Evolutionary conservation across 257 asterid species (phyloP).

Genomic region (Haberlea rhodopensis): DNA sequence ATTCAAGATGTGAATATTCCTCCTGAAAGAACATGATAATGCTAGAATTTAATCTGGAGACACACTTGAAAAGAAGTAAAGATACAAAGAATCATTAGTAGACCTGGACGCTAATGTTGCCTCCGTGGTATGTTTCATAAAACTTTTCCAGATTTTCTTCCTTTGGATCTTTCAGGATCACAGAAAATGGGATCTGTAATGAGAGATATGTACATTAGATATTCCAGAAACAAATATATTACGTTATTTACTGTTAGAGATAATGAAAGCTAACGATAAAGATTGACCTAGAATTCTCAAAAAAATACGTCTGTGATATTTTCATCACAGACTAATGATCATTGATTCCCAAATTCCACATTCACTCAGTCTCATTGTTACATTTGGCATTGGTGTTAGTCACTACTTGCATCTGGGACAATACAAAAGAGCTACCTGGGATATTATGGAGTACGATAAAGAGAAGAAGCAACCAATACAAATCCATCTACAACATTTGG

Average conservation of each 20-base stretch:
- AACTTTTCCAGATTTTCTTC: conserved; percentile 50
- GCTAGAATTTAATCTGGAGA: conserved; percentile 5
- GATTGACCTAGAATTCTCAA: conserved; percentile 2
- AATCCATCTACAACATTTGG: no score
- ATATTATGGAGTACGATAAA: no score
- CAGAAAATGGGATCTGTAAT: conserved; percentile 69
- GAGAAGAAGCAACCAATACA: no score
- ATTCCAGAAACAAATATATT: conserved; percentile 15
- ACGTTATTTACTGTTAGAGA: conserved; percentile 8
- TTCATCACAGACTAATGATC: no score
- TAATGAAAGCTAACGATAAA: conserved; percentile 12
- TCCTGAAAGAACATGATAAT: conserved; percentile 13
- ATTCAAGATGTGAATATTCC: conserved; percentile 34
- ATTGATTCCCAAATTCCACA: no score
- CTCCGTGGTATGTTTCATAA: conserved; percentile 86
- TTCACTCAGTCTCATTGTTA: no score
- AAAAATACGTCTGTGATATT: no score
- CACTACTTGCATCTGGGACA: no score
- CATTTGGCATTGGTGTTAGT: no score
- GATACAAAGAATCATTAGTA: conserved; percentile 13
- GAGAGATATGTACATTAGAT: conserved; percentile 1
- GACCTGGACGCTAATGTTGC: conserved; percentile 80
- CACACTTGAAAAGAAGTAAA: conserved; percentile 11
- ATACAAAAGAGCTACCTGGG: no score
- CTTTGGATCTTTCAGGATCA: conserved; percentile 52